Conservation (phyloP, 768 basidiomycete species). For the Multifurca ochricompacta region DNA sequence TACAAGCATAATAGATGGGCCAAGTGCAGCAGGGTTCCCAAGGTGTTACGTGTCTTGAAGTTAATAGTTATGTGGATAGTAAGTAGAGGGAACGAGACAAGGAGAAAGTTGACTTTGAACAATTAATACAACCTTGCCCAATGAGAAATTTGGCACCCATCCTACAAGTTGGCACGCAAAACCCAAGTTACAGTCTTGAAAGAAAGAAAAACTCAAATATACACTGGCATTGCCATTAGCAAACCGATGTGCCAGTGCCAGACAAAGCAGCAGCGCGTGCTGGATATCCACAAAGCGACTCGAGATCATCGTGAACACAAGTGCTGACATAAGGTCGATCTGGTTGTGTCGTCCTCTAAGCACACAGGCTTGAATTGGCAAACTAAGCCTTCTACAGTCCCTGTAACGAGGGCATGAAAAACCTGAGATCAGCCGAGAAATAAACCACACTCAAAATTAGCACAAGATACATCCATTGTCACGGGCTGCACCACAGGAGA, state of each 20-base stretch:
- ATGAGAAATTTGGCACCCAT: conserved; percentile 12
- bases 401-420: too few relatives aligned
- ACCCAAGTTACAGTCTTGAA: background rate
- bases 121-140: background rate
- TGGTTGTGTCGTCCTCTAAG: too few relatives aligned
- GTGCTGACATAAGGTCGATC: too few relatives aligned
- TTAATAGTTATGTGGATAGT: background rate
- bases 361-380: too few relatives aligned
- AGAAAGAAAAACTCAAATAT: background rate
- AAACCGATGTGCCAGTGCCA: too few relatives aligned
- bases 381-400: too few relatives aligned
- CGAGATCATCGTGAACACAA: too few relatives aligned
- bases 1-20: background rate
- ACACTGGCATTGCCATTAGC: too few relatives aligned
- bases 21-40: background rate
- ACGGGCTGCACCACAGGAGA: too few relatives aligned
- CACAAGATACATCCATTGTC: background rate
- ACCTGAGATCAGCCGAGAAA: background rate
- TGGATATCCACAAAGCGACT: too few relatives aligned
- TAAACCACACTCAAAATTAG: too few relatives aligned
- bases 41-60: background rate
- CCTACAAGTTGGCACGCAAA: background rate
- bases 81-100: background rate
- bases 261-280: too few relatives aligned
- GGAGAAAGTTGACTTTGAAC: background rate